phyloP scores from a whole-genome alignment of 495 filamentous ascomycete species.

The Aspergillus conjunctus region DNA sequence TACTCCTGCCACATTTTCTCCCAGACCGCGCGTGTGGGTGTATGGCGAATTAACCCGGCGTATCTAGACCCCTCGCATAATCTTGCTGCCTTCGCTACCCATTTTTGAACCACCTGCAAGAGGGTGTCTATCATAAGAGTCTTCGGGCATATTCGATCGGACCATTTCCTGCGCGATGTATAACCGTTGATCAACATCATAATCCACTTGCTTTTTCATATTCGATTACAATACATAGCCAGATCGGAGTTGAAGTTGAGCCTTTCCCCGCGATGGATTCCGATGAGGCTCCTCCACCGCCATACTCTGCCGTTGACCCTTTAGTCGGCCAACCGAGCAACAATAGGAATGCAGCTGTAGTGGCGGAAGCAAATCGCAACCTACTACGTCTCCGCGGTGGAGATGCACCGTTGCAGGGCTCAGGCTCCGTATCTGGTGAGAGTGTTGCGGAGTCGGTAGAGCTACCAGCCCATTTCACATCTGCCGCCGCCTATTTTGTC shows the following conservation, averaged over 20 bases:
- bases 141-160: slow-evolving; percentile 19
- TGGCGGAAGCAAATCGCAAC: slow-evolving; percentile 19
- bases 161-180: slow-evolving; percentile 31
- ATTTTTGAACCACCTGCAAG: slow-evolving; percentile 10
- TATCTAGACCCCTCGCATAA: slow-evolving; percentile 16
- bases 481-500: slow-evolving; percentile 50
- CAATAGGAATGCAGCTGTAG: slow-evolving; percentile 25
- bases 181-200: slow-evolving; percentile 19
- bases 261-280: slow-evolving; percentile 35
- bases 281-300: slow-evolving; percentile 49
- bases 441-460: slow-evolving; percentile 11
- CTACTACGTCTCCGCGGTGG: slow-evolving; percentile 25
- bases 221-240: background rate
- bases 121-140: background rate
- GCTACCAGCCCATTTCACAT: slow-evolving; percentile 41
- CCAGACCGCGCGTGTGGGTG: background rate
- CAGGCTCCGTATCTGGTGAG: slow-evolving; percentile 24
- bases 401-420: slow-evolving; percentile 19
- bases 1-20: background rate
- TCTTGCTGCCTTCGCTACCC: slow-evolving; percentile 31
- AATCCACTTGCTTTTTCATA: slow-evolving; percentile 6
- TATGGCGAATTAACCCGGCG: slow-evolving; percentile 5
- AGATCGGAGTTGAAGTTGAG: background rate
- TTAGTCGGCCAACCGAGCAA: slow-evolving; percentile 31
- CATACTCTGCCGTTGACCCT: slow-evolving; percentile 50